A percentile compares a stretch with the other conserved stretches of the same genome.
Evolutionary conservation across 257 asterid species (phyloP).

Genomic region (Penstemon newberryi): DNA sequence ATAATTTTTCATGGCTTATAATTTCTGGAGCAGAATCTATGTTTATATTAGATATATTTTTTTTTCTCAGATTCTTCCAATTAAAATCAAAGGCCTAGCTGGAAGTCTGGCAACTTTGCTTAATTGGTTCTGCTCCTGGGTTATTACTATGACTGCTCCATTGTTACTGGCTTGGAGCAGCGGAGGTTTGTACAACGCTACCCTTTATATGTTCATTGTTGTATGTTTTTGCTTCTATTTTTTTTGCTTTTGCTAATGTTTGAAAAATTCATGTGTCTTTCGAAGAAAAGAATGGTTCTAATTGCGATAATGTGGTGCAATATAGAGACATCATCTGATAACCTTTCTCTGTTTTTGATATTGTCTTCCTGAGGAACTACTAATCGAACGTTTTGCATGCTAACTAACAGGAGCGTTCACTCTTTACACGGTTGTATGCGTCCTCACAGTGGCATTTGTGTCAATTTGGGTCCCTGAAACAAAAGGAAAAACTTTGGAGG

Average conservation of each 20-base stretch:
- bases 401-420: slow-evolving; percentile 66
- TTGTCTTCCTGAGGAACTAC: not conserved
- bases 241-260: not conserved
- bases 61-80: slow-evolving; percentile 60
- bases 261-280: not conserved
- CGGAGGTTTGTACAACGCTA: slow-evolving; percentile 47
- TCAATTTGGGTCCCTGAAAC: slow-evolving; percentile 81
- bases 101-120: slow-evolving; percentile 58
- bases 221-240: not conserved
- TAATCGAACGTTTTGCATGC: not conserved
- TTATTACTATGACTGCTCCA: slow-evolving; percentile 59
- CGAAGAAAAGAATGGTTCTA: not conserved
- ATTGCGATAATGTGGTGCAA: not conserved
- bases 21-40: not conserved
- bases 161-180: slow-evolving; percentile 62
- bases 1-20: slow-evolving; percentile 2
- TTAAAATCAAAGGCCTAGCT: slow-evolving; percentile 64
- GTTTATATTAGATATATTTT: not conserved
- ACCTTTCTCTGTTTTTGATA: not conserved
- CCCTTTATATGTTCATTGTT: not conserved
- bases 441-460: slow-evolving; percentile 49
- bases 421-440: slow-evolving; percentile 45
- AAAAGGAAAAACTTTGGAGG: slow-evolving; percentile 79
- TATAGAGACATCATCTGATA: too few relatives aligned
- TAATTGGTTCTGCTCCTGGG: slow-evolving; percentile 59